Percentiles rank a stretch among this genome's conserved stretches.
Conservation (phyloP, 1,139 yeast genomes). For the Meyerozyma carpophila region DNA sequence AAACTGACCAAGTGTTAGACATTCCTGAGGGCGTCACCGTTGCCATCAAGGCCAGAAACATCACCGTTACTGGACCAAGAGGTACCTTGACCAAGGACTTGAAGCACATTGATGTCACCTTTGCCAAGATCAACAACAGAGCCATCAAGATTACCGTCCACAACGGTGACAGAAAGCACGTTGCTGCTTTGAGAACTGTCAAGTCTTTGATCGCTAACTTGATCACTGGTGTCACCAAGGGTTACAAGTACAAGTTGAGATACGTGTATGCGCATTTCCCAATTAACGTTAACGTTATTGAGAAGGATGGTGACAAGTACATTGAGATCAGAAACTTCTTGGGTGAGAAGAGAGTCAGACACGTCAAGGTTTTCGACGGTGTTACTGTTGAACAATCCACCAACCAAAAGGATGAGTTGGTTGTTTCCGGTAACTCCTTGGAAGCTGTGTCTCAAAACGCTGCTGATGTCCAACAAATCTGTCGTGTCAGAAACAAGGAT, state of each 20-base stretch:
- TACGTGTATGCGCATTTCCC: constrained; percentile 99
- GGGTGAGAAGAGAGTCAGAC: constrained; percentile 97
- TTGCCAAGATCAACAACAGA: constrained; percentile 65
- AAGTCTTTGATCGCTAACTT: constrained; percentile 91
- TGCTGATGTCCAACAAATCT: constrained; percentile 97
- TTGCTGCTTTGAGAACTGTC: constrained; percentile 98
- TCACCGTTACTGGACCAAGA: constrained; percentile 97
- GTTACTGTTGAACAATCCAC: constrained; percentile 78
- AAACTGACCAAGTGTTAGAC: constrained; percentile 86
- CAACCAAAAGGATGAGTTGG: constrained; percentile 89
- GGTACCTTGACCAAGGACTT: constrained; percentile 90
- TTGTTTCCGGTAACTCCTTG: constrained; percentile 91
- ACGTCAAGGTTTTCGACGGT: constrained; percentile 81
- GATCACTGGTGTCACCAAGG: constrained; percentile 98
- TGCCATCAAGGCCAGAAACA: constrained; percentile 83
- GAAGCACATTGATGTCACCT: constrained; percentile 93
- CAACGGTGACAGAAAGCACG: constrained; percentile 99
- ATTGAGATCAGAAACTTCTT: constrained; percentile 99
- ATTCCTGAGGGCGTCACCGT: constrained; percentile 95
- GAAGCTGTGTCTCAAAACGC: constrained; percentile 98
- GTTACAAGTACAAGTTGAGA: constrained; percentile 99
- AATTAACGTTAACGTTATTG: constrained; percentile 88
- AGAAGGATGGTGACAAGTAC: constrained; percentile 66
- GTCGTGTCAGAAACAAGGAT: constrained; percentile 99
- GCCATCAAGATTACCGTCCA: constrained; percentile 87